Conservation (phyloP, 495 filamentous ascomycete species). For the Neurospora sp. region DNA sequence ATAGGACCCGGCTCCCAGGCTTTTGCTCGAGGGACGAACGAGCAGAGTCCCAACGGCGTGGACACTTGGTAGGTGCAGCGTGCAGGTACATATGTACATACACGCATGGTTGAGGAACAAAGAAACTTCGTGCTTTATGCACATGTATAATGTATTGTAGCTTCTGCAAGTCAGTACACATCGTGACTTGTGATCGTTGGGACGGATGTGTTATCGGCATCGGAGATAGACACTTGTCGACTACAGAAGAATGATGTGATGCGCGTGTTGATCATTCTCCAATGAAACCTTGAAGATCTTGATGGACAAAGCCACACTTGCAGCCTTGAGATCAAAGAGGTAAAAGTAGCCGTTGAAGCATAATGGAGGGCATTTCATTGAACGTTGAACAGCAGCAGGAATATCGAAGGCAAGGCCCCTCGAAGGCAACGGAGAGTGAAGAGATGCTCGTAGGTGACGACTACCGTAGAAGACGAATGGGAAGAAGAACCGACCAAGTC, state of each 20-base stretch:
- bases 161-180: not conserved
- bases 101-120: not conserved
- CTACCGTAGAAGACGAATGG: not conserved
- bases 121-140: not conserved
- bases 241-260: not conserved
- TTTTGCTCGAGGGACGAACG: not conserved
- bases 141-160: not conserved
- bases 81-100: not conserved
- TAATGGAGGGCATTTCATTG: not conserved
- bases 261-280: not conserved
- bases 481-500: not conserved
- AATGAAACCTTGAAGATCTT: not conserved
- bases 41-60: not conserved
- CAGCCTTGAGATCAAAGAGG: not conserved
- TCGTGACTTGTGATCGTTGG: not conserved
- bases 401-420: not conserved
- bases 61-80: not conserved
- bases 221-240: not conserved
- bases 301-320: not conserved
- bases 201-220: not conserved
- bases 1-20: not conserved
- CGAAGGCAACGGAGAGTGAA: not conserved
- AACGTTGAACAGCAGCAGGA: not conserved
- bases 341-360: not conserved
- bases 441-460: not conserved